Base-by-base conservation (phyloP, 2,329 filamentous ascomycete species). In the Aspergillus alliaceus region DNA sequence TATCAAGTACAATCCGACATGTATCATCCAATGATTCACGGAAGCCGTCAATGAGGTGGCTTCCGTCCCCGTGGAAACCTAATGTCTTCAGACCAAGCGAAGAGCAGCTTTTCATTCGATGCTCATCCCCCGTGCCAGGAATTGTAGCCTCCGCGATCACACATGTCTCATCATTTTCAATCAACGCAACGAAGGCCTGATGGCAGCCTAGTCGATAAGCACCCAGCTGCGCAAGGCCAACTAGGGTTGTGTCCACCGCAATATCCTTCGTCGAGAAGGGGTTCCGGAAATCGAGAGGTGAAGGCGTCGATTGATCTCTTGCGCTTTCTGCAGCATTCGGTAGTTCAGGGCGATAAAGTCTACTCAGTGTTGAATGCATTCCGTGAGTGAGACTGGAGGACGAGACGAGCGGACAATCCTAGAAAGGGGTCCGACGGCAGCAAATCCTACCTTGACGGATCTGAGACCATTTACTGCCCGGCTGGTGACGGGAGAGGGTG, bases 101-200 rank as follows among this genome's bases (percentile, higher is more conserved):
- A 3, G 66, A 24, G 11, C 63, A 61, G 37, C 64, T 59, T 29
- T 59, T 63, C 47, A 49, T 65, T 61, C 7, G 60, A 51, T 15
- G 29, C 27, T 20, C 65, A 55, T 49, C 60, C 24, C 20, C 64
- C 50, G 6, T 80, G 63, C 1, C 71, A 70, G 6, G 67, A 66
- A 1, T 67, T 1, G 78, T 79, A n/a, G 80, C 79, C 58, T 84
- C 81, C 57, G 81, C 80, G 18, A 84, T 71, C 34, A 84, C 68
- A 57, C 81, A 63, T 58, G 83, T 78, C 53, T 73, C 64, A 1
- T 72, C 65, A 3, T 67, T 66, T 56, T 83, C 80, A 59, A 84
- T 80, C 27, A 84, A 67, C 2, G 80, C 82, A 47, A 84, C 73
- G 27, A 82, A 66, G 2, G 76, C 70, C 24, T 77, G 74, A 15